Conservation (phyloP, 73 alveolate genomes). For the Paramecium primaurelia region DNA sequence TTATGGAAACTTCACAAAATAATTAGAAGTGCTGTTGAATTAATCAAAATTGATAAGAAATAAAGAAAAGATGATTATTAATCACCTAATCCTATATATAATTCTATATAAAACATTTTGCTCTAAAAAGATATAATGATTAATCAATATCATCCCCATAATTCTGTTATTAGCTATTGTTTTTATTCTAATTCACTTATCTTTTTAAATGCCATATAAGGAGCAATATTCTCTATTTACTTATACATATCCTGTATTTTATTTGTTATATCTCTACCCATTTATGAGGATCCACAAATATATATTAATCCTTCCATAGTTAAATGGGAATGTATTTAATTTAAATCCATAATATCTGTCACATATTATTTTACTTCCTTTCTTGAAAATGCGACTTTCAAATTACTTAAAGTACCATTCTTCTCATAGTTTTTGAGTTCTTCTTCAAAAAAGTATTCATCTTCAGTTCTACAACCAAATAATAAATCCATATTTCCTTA, state of each 20-base stretch:
- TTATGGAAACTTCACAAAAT: background rate
- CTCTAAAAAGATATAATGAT: slow-evolving; percentile 7
- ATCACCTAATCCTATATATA: slow-evolving; percentile 17
- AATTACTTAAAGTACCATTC: slow-evolving; percentile 60
- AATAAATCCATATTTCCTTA: slow-evolving; percentile 32
- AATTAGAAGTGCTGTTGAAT: background rate
- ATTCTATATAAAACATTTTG: slow-evolving; percentile 24
- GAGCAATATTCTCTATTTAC: slow-evolving; percentile 5
- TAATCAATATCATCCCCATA: slow-evolving; percentile 56
- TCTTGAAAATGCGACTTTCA: slow-evolving; percentile 73
- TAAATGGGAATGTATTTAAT: slow-evolving; percentile 11
- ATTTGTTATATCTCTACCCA: slow-evolving; percentile 36
- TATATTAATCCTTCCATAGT: slow-evolving; percentile 23
- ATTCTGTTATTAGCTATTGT: slow-evolving; percentile 35
- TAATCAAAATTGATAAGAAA: slow-evolving; percentile 2
- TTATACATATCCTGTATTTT: slow-evolving; percentile 35
- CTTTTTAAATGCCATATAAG: slow-evolving; percentile 52
- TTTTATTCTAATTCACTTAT: slow-evolving; percentile 21
- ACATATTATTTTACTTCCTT: slow-evolving; percentile 73
- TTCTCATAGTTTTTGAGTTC: slow-evolving; percentile 68
- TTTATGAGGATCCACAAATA: slow-evolving; percentile 52
- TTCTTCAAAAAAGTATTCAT: slow-evolving; percentile 68
- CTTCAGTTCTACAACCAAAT: slow-evolving; percentile 71
- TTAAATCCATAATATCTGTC: slow-evolving; percentile 68
- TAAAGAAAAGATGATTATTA: background rate